A percentile compares a stretch with the other conserved stretches of the same genome.
These are phyloP conservation scores for Heritiera littoralis DNA, from an alignment of 345 rosid species.

Conservation along the genomic window DNA sequence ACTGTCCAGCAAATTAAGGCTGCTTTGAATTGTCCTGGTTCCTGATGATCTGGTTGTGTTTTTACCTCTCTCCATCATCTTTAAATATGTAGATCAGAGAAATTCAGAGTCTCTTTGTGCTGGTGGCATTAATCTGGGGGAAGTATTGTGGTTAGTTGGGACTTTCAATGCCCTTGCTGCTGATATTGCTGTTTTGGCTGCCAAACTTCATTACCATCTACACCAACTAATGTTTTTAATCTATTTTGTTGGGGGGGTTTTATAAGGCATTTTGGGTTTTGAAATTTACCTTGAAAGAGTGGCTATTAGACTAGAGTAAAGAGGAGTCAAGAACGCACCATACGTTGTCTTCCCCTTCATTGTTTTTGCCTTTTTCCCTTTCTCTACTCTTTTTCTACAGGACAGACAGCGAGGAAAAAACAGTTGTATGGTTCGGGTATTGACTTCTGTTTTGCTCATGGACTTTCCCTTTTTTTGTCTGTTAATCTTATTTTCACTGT, in stretches of 20 bases:
- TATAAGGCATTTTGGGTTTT: constrained; percentile 27
- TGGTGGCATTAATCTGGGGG: constrained; percentile 42
- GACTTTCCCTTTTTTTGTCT: constrained; percentile 18
- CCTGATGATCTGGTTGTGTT: constrained; percentile 43
- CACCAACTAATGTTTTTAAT: constrained; percentile 30
- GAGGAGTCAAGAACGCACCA: constrained; percentile 99
- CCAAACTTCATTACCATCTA: constrained; percentile 41
- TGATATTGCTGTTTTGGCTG: constrained; percentile 35
- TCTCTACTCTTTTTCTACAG: not conserved
- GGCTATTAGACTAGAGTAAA: not conserved
- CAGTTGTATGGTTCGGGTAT: constrained; percentile 90
- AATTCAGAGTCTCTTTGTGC: constrained; percentile 37
- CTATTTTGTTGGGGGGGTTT: constrained; percentile 15
- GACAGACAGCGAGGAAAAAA: not conserved
- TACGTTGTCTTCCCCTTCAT: constrained; percentile 33
- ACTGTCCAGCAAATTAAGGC: constrained; percentile 93
- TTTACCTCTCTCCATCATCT: constrained; percentile 34
- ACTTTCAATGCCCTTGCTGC: constrained; percentile 46
- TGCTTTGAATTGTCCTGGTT: constrained; percentile 77
- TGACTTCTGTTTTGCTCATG: constrained; percentile 80
- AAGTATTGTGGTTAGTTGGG: constrained; percentile 51
- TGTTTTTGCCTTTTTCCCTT: constrained; percentile 11
- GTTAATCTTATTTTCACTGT: too few relatives aligned
- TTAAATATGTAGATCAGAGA: constrained; percentile 47
- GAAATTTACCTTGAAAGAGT: constrained; percentile 22